Evolutionary conservation across 495 filamentous ascomycete genomes (phyloP).

Genomic region (Hypoxylon fragiforme): DNA sequence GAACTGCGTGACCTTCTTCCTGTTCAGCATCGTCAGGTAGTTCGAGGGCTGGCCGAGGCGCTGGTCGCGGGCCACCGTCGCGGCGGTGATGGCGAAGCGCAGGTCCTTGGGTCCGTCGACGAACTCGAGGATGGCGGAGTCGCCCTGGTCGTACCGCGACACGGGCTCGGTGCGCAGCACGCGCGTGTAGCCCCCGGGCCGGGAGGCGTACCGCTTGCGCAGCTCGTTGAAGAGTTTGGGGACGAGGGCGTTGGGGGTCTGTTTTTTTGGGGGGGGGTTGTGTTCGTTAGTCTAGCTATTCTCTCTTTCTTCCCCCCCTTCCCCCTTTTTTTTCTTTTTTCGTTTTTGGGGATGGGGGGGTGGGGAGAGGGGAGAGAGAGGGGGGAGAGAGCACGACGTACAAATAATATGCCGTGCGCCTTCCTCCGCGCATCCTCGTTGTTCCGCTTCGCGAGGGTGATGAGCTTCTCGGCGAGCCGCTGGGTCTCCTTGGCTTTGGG

Average conservation of each 20-base stretch:
- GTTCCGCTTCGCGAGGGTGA: conserved; percentile 90
- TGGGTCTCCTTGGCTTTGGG: conserved; percentile 97
- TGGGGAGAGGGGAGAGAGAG: not conserved
- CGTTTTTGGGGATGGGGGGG: not conserved
- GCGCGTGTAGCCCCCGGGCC: conserved; percentile 92
- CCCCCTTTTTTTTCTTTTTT: conserved; percentile 2
- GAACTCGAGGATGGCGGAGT: conserved; percentile 90
- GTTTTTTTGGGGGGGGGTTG: not conserved
- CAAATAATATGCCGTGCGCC: conserved; percentile 78
- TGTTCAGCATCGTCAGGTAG: conserved; percentile 74
- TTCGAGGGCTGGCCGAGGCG: conserved; percentile 56
- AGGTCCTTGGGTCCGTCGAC: conserved; percentile 95
- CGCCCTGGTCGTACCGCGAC: conserved; percentile 79
- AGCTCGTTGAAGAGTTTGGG: conserved; percentile 88
- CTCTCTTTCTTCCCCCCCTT: too few species aligned
- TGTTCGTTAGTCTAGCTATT: too few species aligned
- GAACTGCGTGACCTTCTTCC: conserved; percentile 82
- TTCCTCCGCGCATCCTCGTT: conserved; percentile 70
- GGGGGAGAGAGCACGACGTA: conserved; percentile 50
- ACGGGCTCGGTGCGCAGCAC: conserved; percentile 83
- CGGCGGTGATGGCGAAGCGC: conserved; percentile 90
- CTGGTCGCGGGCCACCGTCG: conserved; percentile 68
- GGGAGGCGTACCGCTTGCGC: conserved; percentile 73
- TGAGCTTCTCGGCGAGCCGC: conserved; percentile 85
- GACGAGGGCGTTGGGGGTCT: conserved; percentile 65